Percentiles rank a stretch among this genome's conserved stretches.
Evolutionary conservation across 2,329 filamentous ascomycete species (phyloP).

Genomic region (Scortechinia acanthostroma): DNA sequence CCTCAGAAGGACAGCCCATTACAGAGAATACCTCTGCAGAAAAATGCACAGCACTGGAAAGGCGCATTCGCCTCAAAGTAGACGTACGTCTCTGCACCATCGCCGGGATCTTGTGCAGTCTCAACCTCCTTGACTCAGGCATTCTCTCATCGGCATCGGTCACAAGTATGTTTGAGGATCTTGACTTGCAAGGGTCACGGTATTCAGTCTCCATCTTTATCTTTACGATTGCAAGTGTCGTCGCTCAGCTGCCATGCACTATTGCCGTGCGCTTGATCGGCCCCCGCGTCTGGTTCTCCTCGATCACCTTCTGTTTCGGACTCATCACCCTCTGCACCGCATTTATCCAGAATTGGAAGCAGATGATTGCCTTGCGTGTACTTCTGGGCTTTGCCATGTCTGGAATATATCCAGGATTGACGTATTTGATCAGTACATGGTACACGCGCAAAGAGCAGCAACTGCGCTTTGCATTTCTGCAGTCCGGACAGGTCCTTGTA

Average conservation of each 20-base stretch:
- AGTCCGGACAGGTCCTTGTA: conserved; percentile 56
- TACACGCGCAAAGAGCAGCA: conserved; percentile 61
- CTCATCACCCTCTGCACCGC: conserved; percentile 63
- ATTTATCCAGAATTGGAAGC: conserved; percentile 59
- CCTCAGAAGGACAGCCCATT: conserved; percentile 4
- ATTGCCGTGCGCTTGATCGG: conserved; percentile 59
- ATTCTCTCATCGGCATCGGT: conserved; percentile 66
- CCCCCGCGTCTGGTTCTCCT: conserved; percentile 53
- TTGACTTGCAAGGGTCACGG: conserved; percentile 53
- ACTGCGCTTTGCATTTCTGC: conserved; percentile 56
- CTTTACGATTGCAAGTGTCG: conserved; percentile 62
- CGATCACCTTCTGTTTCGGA: conserved; percentile 53
- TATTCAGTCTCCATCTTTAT: conserved; percentile 69
- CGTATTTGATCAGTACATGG: conserved; percentile 46
- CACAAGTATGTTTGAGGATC: conserved; percentile 58
- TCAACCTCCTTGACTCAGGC: conserved; percentile 64
- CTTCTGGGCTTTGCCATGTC: conserved; percentile 58
- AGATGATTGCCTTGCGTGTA: conserved; percentile 64
- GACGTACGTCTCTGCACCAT: conserved; percentile 66
- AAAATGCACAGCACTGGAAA: conserved; percentile 22
- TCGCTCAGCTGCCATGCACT: conserved; percentile 63
- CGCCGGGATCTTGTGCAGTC: conserved; percentile 61
- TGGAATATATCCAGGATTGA: conserved; percentile 41
- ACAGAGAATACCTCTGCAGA: conserved; percentile 3
- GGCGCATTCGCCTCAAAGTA: conserved; percentile 49